phyloP scores from a whole-genome alignment of 352 stramenopile species.

The Phytophthora citricola region DNA sequence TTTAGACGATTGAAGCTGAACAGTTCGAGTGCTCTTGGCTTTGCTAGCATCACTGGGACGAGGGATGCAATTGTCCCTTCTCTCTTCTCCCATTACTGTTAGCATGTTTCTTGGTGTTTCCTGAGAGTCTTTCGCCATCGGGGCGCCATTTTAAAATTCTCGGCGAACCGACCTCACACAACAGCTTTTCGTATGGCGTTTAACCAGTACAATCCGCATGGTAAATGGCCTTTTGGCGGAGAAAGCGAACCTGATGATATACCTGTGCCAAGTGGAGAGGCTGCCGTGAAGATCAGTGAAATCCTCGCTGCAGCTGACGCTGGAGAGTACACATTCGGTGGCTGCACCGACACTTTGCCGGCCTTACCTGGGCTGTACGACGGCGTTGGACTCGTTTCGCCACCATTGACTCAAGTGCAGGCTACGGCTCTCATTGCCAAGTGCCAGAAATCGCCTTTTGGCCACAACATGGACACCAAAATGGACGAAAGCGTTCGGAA shows the following conservation, averaged over 20 bases:
- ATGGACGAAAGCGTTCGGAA: slow-evolving; percentile 13
- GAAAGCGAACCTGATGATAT: neutral
- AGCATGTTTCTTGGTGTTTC: no score
- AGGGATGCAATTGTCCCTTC: no score
- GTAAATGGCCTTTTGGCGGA: slow-evolving; percentile 7
- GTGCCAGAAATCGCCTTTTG: slow-evolving; percentile 6
- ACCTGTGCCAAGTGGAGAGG: neutral
- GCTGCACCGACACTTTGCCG: neutral
- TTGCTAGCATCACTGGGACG: no score
- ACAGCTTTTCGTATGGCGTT: no score
- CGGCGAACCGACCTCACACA: no score
- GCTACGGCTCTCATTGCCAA: neutral
- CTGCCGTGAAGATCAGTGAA: neutral
- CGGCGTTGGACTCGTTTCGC: neutral
- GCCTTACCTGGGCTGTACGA: slow-evolving; percentile 8
- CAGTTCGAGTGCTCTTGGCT: no score
- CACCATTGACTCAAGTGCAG: neutral
- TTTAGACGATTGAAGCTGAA: no score
- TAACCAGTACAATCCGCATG: no score
- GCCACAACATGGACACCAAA: slow-evolving; percentile 6
- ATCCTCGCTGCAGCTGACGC: neutral
- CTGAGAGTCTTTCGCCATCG: no score
- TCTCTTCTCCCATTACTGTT: no score
- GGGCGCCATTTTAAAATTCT: no score
- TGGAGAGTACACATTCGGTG: slow-evolving; percentile 5